These are phyloP conservation scores for Chiua sp. DNA, from an alignment of 1,284 basidiomycete species.

Conservation along the genomic window DNA sequence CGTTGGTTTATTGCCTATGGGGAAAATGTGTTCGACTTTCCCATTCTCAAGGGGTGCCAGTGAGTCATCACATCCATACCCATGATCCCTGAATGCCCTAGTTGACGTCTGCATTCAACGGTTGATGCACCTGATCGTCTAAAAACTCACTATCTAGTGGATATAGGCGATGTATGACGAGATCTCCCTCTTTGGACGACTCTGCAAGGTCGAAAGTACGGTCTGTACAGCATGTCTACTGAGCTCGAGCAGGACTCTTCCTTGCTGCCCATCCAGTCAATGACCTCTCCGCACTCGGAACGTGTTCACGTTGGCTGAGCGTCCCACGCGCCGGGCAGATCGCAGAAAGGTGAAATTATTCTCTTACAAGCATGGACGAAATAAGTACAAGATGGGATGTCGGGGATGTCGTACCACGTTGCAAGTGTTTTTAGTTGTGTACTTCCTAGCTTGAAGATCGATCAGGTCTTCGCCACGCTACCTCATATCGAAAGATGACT, in stretches of 20 bases:
- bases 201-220: slow-evolving; percentile 87
- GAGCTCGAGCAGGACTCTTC: slow-evolving; percentile 75
- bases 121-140: background rate
- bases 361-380: slow-evolving; percentile 97
- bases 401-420: slow-evolving; percentile 97
- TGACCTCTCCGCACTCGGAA: too few relatives aligned
- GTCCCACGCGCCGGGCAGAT: too few relatives aligned
- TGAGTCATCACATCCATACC: slow-evolving; percentile 20
- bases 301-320: too few relatives aligned
- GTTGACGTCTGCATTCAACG: slow-evolving; percentile 43
- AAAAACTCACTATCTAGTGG: too few relatives aligned
- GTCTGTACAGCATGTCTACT: too few relatives aligned
- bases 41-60: slow-evolving; percentile 81
- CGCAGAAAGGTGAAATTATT: slow-evolving; percentile 98
- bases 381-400: slow-evolving; percentile 98
- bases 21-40: slow-evolving; percentile 79
- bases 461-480: too few relatives aligned
- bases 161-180: slow-evolving; percentile 99
- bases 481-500: too few relatives aligned
- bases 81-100: background rate
- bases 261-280: slow-evolving; percentile 77
- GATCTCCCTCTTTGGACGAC: slow-evolving; percentile 90
- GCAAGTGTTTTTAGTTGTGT: slow-evolving; percentile 52
- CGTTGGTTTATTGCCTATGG: slow-evolving; percentile 95
- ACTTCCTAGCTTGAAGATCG: too few relatives aligned